These are phyloP conservation scores for Plantago coronopus DNA, from an alignment of 305 asterid species.

Conservation along the genomic window DNA sequence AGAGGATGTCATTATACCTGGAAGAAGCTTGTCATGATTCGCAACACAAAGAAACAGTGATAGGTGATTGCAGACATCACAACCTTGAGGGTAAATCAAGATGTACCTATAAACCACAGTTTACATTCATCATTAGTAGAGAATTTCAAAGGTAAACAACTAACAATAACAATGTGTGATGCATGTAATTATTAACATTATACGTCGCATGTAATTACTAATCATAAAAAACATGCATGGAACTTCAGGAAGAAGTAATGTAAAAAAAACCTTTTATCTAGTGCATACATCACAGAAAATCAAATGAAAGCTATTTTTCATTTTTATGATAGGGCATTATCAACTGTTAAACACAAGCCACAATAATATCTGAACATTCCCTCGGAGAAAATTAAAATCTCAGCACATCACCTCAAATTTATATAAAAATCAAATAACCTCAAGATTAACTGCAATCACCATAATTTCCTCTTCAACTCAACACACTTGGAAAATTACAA, in stretches of 20 bases:
- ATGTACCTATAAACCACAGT: slow-evolving; percentile 67
- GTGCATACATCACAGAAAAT: no score
- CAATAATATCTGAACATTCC: not conserved
- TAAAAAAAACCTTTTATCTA: no score
- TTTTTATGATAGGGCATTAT: no score
- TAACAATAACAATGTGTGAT: no score
- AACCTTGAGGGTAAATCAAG: slow-evolving; percentile 95
- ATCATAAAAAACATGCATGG: no score
- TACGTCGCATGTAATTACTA: no score
- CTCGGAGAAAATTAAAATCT: not conserved
- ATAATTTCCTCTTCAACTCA: no score
- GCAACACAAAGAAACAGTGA: slow-evolving; percentile 98
- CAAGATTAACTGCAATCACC: no score
- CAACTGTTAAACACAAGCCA: not conserved
- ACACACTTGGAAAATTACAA: no score
- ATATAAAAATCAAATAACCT: not conserved
- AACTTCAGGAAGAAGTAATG: no score
- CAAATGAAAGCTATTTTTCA: no score
- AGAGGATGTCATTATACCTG: slow-evolving; percentile 47
- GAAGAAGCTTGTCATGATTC: slow-evolving; percentile 96
- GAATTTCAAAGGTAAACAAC: no score
- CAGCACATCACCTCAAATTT: not conserved
- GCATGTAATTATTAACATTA: not conserved
- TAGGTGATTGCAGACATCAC: slow-evolving; percentile 95
- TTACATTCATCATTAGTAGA: not conserved